These are phyloP conservation scores for Fraxinus excelsior DNA, from an alignment of 257 asterid genomes.

Conservation along the genomic window DNA sequence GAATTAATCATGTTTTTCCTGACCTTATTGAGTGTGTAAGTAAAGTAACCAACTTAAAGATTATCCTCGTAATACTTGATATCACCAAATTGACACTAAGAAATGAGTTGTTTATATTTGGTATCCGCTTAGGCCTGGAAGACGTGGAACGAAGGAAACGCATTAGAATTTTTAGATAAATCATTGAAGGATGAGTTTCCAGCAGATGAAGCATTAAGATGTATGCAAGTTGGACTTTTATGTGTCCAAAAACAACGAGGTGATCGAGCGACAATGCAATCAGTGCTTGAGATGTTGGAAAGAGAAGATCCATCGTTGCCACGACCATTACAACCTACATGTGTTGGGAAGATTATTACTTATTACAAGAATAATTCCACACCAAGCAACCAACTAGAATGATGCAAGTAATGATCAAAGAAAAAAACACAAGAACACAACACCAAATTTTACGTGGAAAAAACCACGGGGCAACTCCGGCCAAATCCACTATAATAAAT, in stretches of 20 bases:
- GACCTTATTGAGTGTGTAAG: neutral
- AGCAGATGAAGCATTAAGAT: constrained; percentile 22
- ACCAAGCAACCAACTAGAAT: no score
- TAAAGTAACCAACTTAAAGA: neutral
- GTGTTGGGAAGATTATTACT: no score
- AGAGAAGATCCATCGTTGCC: neutral
- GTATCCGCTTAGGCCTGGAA: neutral
- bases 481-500: no score
- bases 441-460: no score
- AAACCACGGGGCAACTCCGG: no score
- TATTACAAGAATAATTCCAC: no score
- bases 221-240: constrained; percentile 24
- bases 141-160: constrained; percentile 1
- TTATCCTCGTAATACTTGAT: neutral
- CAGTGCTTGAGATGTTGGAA: constrained; percentile 26
- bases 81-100: neutral
- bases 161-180: constrained; percentile 16
- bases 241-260: constrained; percentile 22
- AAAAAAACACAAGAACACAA: no score
- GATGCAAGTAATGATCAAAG: no score
- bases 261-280: constrained; percentile 22
- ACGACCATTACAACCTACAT: neutral
- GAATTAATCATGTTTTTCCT: rapidly evolving
- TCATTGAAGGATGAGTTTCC: constrained; percentile 12
- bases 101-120: neutral